Evolutionary conservation across 1,284 basidiomycete species (phyloP).

Genomic region (Puccinia polysora): DNA sequence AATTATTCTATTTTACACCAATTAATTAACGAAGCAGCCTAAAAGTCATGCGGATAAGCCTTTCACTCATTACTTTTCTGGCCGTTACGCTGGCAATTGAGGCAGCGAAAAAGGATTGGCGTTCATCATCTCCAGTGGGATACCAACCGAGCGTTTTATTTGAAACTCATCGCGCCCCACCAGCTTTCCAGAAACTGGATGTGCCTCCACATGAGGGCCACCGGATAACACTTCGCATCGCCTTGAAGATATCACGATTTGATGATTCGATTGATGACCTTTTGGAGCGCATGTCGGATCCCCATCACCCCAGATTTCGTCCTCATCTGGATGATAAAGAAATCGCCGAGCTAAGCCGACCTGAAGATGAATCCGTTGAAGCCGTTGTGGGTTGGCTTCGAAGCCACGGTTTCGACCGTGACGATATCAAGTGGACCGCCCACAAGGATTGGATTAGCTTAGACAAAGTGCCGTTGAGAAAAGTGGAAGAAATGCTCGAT

Average conservation of each 20-base stretch:
- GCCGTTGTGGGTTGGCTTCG: constrained; percentile 22
- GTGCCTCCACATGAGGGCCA: constrained; percentile 10
- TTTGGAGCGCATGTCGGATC: constrained; percentile 34
- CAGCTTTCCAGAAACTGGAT: constrained; percentile 8
- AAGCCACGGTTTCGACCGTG: constrained; percentile 4
- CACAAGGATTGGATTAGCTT: constrained; percentile 40
- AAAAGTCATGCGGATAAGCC: too few species aligned
- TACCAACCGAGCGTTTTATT: constrained; percentile 4
- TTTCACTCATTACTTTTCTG: neutral
- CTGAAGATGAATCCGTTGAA: constrained; percentile 29
- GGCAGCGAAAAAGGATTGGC: neutral
- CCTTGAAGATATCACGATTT: constrained; percentile 11
- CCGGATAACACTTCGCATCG: constrained; percentile 32
- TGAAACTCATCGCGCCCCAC: constrained; percentile 24
- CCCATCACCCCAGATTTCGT: constrained; percentile 8
- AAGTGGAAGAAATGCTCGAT: constrained; percentile 37
- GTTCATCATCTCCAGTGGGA: too few species aligned
- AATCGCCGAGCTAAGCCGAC: constrained; percentile 4
- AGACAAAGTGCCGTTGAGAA: constrained; percentile 15
- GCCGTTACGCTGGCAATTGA: neutral
- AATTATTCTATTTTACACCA: too few species aligned
- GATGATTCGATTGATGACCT: constrained; percentile 33
- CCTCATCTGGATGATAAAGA: constrained; percentile 27
- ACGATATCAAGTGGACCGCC: constrained; percentile 9
- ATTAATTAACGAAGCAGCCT: too few species aligned